Base-by-base conservation (phyloP, 805 yeast genomes). In the Spathaspora boniae region DNA sequence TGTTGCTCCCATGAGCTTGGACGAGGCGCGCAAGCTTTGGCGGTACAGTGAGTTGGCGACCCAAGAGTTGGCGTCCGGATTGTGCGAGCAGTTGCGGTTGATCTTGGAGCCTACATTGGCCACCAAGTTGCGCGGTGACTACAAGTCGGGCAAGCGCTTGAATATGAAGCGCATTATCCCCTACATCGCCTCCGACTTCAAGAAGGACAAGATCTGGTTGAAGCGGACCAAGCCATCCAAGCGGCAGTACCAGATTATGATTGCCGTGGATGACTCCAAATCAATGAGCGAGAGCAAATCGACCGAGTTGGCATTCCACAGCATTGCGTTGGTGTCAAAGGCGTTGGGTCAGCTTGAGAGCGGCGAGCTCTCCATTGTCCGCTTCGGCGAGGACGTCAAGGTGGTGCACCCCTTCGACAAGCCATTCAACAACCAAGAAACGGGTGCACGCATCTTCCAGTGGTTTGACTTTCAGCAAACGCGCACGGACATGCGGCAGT, bases 131-230 rank as follows among this genome's bases (percentile, higher is more conserved):
- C 79, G 76, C 43, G 99, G 99, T 54, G 98, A 93, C 57, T 93
- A 87, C 64, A 88, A 89, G 61, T 89, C 97, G 2, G 99, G 99
- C 58, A 93, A 93, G 59, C 74, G 98, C 47, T 74, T 93, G 51
- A 93, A 93, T 61, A 89, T 93, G 98, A 93, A 91, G 70, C 74
- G 97, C 47, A 93, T 93, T 51, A 93, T 93, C 52, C 95, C 98
- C 5, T 93, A 91, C 60, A 93, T 93, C 68, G 99, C 99, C 0
- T 86, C 96, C 25, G 95, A 88, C 52, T 93, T 87, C 76, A 80
- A 95, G 53, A 93, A 93, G 58, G 99, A 93, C 60, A 93, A 93
- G 70, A 93, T 93, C 40, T 93, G 99, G 99, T 74, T 93, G 64
- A 78, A 96, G 56, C 78, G 99, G 61, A 88, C 97, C 5, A 91